Evolutionary conservation across 23 red algal species (phyloP).

Genomic region (Gracilaria caudata): DNA sequence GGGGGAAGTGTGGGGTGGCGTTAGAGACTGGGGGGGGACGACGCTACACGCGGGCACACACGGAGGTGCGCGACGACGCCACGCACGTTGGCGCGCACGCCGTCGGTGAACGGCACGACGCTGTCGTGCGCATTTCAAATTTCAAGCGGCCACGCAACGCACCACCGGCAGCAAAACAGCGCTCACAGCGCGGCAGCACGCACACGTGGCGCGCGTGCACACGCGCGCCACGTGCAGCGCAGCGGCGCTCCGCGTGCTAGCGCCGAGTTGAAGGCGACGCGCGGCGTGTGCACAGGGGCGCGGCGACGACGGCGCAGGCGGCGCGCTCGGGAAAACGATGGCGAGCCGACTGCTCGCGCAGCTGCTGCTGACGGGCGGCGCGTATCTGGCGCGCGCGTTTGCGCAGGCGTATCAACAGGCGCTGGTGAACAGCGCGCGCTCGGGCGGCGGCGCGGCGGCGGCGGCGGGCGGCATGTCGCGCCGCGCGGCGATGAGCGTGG

Average conservation of each 20-base stretch:
- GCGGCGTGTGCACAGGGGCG: not conserved
- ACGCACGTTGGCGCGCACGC: conserved; percentile 6
- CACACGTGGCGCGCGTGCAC: not conserved
- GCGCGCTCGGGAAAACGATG: conserved; percentile 41
- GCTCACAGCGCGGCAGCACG: not conserved
- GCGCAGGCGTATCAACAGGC: conserved; percentile 94
- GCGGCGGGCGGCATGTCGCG: conserved; percentile 33
- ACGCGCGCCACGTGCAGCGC: not conserved
- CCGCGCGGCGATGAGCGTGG: conserved; percentile 68
- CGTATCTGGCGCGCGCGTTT: conserved; percentile 82
- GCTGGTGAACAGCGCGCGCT: conserved; percentile 79
- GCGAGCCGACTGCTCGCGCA: conserved; percentile 88
- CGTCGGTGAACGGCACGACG: not conserved
- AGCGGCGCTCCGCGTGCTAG: not conserved
- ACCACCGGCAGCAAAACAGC: not conserved
- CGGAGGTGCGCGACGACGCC: not conserved
- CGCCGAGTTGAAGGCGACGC: not conserved
- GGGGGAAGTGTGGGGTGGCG: too few relatives aligned
- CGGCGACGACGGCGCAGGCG: not conserved
- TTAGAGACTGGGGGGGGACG: too few relatives aligned
- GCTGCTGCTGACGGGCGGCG: conserved; percentile 85
- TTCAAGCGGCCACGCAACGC: not conserved
- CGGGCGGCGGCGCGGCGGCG: conserved; percentile 47
- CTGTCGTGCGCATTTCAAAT: too few relatives aligned
- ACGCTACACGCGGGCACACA: too few relatives aligned